Base-by-base conservation (phyloP, 768 basidiomycete genomes). In the Chiua virens region DNA sequence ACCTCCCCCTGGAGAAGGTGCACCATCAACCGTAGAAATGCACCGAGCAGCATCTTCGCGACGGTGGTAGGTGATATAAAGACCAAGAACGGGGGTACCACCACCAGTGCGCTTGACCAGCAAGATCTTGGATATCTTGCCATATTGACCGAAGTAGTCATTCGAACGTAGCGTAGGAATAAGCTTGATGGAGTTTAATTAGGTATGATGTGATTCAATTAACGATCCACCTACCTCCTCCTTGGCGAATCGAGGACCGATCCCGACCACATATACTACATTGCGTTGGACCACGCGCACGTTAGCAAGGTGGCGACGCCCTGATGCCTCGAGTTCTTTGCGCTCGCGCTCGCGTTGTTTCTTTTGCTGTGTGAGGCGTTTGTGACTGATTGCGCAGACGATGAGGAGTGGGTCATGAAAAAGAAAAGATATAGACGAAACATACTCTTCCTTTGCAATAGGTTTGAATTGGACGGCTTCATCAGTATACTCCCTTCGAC, bases 81-180 rank as follows among this genome's bases (percentile, higher is more conserved):
- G 76, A n/a, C 96, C 96, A 34, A 96, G 82, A 41, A 87, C 85
- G 42, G 86, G 87, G 15, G 78, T 80, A 49, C 81, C 81, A 42
- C 82, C 83, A 39, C 84, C 87, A 9, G 86, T 87, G 35, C 96
- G 86, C 70, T 98, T 98, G 44, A 92, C 87, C 27, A 99, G 80
- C 47, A 98, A 77, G 42, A 99, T 92, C 75, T 96, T 96, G 38
- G 87, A 84, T 59, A 99, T 98, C 75, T 95, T 98, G 60, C 97
- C 97, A 70, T 98, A 99, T 66, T 97, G 94, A 10, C 97, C 97
- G 66, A 98, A 98, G 67, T 97, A 98, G 59, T 99, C 97, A 59
- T 86, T 87, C 6, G 92, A 94, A 41, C 96, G 90, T 36, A 99
- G 74, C 13, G 93, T 91, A 1, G 93, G 87, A 58, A 98, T 92